These are phyloP conservation scores for Fusarium pseudocircinatum DNA, from an alignment of 2,329 filamentous ascomycete genomes.

Conservation along the genomic window DNA sequence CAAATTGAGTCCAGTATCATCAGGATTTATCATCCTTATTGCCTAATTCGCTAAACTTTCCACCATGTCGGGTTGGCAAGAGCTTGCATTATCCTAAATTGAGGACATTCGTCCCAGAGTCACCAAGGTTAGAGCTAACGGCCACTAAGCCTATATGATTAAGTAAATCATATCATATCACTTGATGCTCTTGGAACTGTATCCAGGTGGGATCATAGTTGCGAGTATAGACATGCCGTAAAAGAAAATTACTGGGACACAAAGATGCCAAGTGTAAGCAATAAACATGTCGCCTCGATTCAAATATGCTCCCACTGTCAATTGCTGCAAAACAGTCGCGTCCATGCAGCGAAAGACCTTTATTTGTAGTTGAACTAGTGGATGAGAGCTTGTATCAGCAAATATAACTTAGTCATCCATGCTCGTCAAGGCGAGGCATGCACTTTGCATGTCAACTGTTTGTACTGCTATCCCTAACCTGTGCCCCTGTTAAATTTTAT, in stretches of 20 bases:
- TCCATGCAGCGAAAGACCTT: background rate
- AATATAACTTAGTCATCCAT: too few relatives aligned
- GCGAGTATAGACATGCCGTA: accelerated
- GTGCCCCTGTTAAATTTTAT: too few relatives aligned
- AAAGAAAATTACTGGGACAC: too few relatives aligned
- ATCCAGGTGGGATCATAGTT: accelerated
- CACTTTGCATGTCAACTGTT: accelerated
- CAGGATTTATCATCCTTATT: accelerated
- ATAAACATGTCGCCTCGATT: background rate
- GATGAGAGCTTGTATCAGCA: background rate
- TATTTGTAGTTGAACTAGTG: background rate
- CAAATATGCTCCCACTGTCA: accelerated
- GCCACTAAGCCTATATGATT: background rate
- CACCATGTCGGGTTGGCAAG: too few relatives aligned
- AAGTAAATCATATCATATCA: background rate
- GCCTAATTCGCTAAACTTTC: background rate
- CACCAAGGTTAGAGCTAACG: accelerated
- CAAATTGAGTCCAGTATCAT: background rate
- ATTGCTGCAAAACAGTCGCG: accelerated
- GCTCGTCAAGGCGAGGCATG: background rate
- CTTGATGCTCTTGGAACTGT: background rate
- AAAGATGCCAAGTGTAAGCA: background rate
- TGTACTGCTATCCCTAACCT: background rate
- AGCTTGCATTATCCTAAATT: background rate
- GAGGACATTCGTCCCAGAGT: background rate